Conservation (phyloP, 2,329 filamentous ascomycete genomes). For the Zymoseptoria tritici region DNA sequence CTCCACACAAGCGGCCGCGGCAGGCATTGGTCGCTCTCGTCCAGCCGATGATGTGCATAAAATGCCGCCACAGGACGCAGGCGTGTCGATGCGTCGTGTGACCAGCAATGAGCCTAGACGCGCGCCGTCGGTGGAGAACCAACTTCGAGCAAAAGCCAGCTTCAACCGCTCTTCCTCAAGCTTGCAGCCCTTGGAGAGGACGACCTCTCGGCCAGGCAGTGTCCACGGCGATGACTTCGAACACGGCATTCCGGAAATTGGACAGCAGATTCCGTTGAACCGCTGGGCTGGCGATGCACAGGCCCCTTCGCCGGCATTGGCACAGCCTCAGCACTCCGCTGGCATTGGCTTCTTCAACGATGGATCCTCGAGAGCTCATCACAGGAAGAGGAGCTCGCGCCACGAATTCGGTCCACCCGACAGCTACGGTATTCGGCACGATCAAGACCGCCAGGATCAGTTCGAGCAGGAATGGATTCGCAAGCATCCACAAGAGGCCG, state of each 20-base stretch:
- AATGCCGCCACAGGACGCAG: conserved; percentile 15
- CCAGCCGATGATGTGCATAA: conserved; percentile 45
- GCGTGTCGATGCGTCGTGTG: conserved; percentile 17
- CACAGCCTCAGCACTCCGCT: conserved; percentile 32
- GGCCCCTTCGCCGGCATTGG: conserved; percentile 74
- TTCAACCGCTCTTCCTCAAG: conserved; percentile 41
- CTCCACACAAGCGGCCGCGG: conserved; percentile 77
- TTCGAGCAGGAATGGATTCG: conserved; percentile 89
- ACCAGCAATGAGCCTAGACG: conserved; percentile 20
- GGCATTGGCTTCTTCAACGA: conserved; percentile 50
- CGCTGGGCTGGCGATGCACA: conserved; percentile 90
- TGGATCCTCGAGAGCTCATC: conserved; percentile 49
- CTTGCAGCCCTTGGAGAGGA: conserved; percentile 32
- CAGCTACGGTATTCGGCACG: conserved; percentile 88
- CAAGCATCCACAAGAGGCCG: conserved; percentile 77
- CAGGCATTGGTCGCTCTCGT: conserved; percentile 62
- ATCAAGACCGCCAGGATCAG: conserved; percentile 64
- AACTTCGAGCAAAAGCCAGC: conserved; percentile 57
- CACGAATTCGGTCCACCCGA: conserved; percentile 70
- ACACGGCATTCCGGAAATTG: conserved; percentile 86
- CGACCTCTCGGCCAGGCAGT: conserved; percentile 48
- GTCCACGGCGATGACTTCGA: conserved; percentile 58
- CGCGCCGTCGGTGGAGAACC: conserved; percentile 35
- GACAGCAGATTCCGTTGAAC: conserved; percentile 88
- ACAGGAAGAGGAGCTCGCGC: conserved; percentile 63